phyloP scores from a whole-genome alignment of 108 stramenopile genomes.

The Epithemia pelagica region DNA sequence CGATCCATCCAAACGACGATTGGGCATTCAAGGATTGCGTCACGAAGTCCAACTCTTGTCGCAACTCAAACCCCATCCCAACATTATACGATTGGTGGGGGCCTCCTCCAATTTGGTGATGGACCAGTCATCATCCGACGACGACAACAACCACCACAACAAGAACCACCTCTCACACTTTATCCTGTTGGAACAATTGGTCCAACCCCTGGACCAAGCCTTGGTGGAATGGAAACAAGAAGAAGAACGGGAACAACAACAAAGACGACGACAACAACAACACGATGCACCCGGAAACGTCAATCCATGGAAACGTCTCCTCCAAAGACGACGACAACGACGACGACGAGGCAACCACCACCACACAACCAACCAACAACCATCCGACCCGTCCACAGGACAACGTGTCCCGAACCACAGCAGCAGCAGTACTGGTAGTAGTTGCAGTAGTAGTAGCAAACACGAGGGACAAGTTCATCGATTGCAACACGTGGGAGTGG shows the following conservation, averaged over 20 bases:
- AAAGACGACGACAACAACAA: too few relatives aligned
- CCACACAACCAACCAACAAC: background rate
- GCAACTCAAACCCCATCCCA: conserved; percentile 15
- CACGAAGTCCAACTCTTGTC: conserved; percentile 25
- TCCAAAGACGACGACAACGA: background rate
- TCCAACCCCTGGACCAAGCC: conserved; percentile 22
- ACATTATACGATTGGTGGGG: conserved; percentile 30
- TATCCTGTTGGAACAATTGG: conserved; percentile 44
- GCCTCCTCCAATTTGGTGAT: background rate
- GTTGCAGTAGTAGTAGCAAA: too few relatives aligned
- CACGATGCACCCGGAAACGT: too few relatives aligned
- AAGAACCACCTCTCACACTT: conserved; percentile 5
- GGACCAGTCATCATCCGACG: background rate
- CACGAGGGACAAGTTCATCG: background rate
- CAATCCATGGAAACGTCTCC: conserved; percentile 27
- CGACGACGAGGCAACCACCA: background rate
- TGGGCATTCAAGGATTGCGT: conserved; percentile 14
- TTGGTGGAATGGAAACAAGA: background rate
- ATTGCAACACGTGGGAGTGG: background rate
- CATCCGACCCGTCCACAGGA: background rate
- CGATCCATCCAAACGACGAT: background rate
- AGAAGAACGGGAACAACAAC: background rate
- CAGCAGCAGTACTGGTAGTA: background rate
- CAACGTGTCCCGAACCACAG: background rate
- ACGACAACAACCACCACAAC: conserved; percentile 12